phyloP scores from a whole-genome alignment of 345 rosid species.

The Litchi chinensis region DNA sequence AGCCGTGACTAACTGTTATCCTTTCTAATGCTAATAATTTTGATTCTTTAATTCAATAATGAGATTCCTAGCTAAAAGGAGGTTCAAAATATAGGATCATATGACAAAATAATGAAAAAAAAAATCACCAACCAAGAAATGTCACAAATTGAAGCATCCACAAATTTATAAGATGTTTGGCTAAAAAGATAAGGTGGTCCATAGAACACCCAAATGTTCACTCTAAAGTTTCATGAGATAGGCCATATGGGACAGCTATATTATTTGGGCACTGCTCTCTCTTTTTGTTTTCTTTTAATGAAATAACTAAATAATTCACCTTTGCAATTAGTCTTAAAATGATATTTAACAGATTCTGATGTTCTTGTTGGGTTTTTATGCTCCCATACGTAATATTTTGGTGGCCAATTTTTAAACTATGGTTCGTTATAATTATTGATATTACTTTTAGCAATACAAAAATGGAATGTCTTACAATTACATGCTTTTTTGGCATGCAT shows the following conservation, averaged over 20 bases:
- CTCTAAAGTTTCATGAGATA: constrained; percentile 1
- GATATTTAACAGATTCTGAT: background rate
- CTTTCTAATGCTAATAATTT: background rate
- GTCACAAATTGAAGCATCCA: background rate
- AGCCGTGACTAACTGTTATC: background rate
- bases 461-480: no score
- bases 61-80: background rate
- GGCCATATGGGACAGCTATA: constrained; percentile 11
- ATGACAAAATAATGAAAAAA: background rate
- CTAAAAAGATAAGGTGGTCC: constrained; percentile 26
- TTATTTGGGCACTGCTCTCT: constrained; percentile 4
- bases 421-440: background rate
- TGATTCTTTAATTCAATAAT: background rate
- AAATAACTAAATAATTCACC: background rate
- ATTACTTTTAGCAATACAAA: no score
- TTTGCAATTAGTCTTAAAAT: no score
- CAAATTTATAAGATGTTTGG: background rate
- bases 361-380: background rate
- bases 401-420: background rate
- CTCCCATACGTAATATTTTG: background rate
- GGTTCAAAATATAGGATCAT: background rate
- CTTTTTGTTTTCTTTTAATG: background rate
- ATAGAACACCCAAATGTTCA: background rate
- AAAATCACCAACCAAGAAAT: background rate
- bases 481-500: no score